Base-by-base conservation (phyloP, 129 eudicot species). In the Mikania micrantha region DNA sequence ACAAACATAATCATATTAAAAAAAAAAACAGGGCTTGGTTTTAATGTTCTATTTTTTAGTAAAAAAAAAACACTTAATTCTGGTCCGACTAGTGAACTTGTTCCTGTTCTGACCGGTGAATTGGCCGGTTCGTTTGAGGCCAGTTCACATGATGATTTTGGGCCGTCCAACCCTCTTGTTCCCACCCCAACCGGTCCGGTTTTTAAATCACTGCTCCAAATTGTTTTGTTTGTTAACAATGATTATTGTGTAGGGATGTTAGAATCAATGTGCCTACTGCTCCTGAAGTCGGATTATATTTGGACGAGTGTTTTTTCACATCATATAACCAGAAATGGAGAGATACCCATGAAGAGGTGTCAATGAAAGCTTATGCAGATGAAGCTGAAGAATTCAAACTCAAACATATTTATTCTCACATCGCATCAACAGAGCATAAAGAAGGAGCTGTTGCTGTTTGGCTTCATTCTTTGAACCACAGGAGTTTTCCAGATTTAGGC, bases 271-370 rank as follows among this genome's bases (percentile, higher is more conserved):
- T 93, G 77, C 98, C 98, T 16, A 88, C 95, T 42, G 96, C 98
- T 47, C 98, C 98, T 34, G 96, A 93, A 77, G 98, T 93, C 7
- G 98, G 98, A 9, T 79, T 93, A 47, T 88, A 84, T 67, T 53
- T 93, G 76, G 98, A 93, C 52, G 98, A 93, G 66, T 93, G 98
- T 17, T 84, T 93, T 72, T 93, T 93, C 74, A 70, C 87, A 24
- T 93, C 98, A 2, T 93, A 88, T 64, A 93, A 93, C 74, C 70
- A 84, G 60, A 93, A 82, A 60, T 93, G 96, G 98, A 80, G 71
- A 47, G 79, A 80, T 38, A 78, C 77, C 56, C 98, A 86, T 31
- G 98, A 89, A 77, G 90, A 88, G 17, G 69, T 93, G 68, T 93
- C 96, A 2, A 88, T 93, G 98, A 82, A 86, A 60, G 92, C 52